These are phyloP conservation scores for Megacollybia marginata DNA, from an alignment of 768 basidiomycete species.

Conservation along the genomic window DNA sequence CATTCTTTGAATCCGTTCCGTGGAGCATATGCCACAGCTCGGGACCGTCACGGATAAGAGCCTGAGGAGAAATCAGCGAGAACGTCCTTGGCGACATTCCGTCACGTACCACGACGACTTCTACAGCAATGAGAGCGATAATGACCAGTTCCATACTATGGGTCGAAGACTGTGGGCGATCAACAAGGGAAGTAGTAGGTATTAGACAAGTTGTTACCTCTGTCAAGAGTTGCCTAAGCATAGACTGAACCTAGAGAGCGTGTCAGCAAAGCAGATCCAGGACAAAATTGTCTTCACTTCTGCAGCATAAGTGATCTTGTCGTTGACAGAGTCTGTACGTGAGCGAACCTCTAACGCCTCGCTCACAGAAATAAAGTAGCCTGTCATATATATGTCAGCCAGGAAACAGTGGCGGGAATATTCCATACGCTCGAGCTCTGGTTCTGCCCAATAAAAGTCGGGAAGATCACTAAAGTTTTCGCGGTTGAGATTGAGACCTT, in stretches of 20 bases:
- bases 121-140: constrained; percentile 89
- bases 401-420: not conserved
- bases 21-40: constrained; percentile 57
- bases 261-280: not conserved
- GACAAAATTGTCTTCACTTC: constrained; percentile 38
- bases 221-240: constrained; percentile 80
- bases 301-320: constrained; percentile 87
- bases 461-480: constrained; percentile 87
- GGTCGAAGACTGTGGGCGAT: constrained; percentile 58
- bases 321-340: constrained; percentile 76
- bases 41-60: constrained; percentile 71
- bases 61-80: constrained; percentile 28
- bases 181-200: not conserved
- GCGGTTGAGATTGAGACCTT: constrained; percentile 83
- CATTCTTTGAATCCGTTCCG: not conserved
- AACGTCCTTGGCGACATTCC: not conserved
- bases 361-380: constrained; percentile 79
- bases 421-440: constrained; percentile 71
- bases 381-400: constrained; percentile 14
- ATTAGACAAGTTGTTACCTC: constrained; percentile 43
- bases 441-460: constrained; percentile 93
- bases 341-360: constrained; percentile 81
- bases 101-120: constrained; percentile 77
- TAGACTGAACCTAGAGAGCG: constrained; percentile 63
- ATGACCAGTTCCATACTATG: constrained; percentile 96